phyloP scores from a whole-genome alignment of 805 yeast genomes.

The Candida palmyrensis region DNA sequence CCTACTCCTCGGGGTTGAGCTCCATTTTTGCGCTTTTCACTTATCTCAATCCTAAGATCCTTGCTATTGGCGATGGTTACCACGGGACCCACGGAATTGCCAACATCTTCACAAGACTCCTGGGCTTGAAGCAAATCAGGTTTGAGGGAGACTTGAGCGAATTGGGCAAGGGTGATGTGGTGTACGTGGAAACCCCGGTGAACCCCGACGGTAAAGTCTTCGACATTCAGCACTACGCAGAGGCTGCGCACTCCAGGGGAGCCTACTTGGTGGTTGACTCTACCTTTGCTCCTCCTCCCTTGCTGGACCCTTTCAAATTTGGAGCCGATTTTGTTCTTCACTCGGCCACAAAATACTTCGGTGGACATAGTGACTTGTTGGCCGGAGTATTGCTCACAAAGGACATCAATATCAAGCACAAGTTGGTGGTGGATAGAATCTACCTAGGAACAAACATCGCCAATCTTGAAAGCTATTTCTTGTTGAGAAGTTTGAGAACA shows the following conservation, averaged over 20 bases:
- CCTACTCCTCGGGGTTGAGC: constrained; percentile 73
- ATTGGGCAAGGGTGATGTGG: constrained; percentile 62
- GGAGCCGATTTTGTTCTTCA: constrained; percentile 91
- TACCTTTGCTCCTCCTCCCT: constrained; percentile 92
- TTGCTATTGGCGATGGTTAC: constrained; percentile 76
- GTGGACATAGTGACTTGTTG: constrained; percentile 90
- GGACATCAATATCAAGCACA: constrained; percentile 38
- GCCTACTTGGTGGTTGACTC: constrained; percentile 74
- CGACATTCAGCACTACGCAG: constrained; percentile 60
- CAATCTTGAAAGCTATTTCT: constrained; percentile 67
- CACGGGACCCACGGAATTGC: constrained; percentile 80
- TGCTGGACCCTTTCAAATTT: constrained; percentile 71
- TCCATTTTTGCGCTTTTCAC: constrained; percentile 77
- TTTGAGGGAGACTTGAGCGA: constrained; percentile 40
- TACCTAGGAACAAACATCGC: constrained; percentile 76
- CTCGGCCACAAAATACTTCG: constrained; percentile 89
- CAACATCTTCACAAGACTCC: constrained; percentile 54
- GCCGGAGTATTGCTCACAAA: constrained; percentile 79
- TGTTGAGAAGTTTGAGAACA: constrained; percentile 78
- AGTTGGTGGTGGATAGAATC: constrained; percentile 58
- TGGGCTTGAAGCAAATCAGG: constrained; percentile 47
- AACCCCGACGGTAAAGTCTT: constrained; percentile 73
- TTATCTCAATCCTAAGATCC: constrained; percentile 62
- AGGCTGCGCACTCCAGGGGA: constrained; percentile 71
- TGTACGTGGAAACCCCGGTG: constrained; percentile 84